phyloP scores from a whole-genome alignment of 495 filamentous ascomycete genomes.

The Xylaria telfairii region DNA sequence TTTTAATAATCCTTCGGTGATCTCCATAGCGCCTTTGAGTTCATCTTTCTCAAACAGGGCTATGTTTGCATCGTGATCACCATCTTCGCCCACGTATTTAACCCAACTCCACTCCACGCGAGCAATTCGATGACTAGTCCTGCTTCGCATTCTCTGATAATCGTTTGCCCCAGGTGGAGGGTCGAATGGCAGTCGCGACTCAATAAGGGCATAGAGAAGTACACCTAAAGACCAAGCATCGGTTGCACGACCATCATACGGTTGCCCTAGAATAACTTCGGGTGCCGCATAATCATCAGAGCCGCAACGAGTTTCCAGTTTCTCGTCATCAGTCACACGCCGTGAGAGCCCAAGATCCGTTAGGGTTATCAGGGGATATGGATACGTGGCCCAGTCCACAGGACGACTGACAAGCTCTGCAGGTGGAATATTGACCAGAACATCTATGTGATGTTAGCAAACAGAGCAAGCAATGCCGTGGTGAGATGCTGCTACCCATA shows the following conservation, averaged over 20 bases:
- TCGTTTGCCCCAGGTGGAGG: conserved; percentile 75
- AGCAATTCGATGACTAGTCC: conserved; percentile 91
- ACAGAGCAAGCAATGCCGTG: not conserved
- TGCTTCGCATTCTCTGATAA: conserved; percentile 70
- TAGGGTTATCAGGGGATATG: conserved; percentile 82
- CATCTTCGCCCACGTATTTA: conserved; percentile 76
- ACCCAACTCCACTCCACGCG: conserved; percentile 94
- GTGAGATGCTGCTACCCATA: not conserved
- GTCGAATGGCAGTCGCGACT: conserved; percentile 91
- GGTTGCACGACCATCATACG: conserved; percentile 90
- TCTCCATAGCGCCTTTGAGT: conserved; percentile 74
- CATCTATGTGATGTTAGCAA: conserved; percentile 63
- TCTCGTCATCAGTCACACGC: conserved; percentile 75
- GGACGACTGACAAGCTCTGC: conserved; percentile 48
- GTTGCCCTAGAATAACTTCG: conserved; percentile 92
- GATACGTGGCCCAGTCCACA: conserved; percentile 71
- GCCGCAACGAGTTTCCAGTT: conserved; percentile 88
- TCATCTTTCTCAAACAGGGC: conserved; percentile 61
- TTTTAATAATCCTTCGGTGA: conserved; percentile 82
- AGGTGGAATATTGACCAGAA: conserved; percentile 82
- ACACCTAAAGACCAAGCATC: conserved; percentile 97
- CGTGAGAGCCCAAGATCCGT: conserved; percentile 93
- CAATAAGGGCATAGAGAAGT: conserved; percentile 89
- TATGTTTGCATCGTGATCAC: conserved; percentile 57
- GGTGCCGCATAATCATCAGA: conserved; percentile 97